Evolutionary conservation across 2,329 filamentous ascomycete genomes (phyloP).

Genomic region (Neopestalotiopsis sp.): DNA sequence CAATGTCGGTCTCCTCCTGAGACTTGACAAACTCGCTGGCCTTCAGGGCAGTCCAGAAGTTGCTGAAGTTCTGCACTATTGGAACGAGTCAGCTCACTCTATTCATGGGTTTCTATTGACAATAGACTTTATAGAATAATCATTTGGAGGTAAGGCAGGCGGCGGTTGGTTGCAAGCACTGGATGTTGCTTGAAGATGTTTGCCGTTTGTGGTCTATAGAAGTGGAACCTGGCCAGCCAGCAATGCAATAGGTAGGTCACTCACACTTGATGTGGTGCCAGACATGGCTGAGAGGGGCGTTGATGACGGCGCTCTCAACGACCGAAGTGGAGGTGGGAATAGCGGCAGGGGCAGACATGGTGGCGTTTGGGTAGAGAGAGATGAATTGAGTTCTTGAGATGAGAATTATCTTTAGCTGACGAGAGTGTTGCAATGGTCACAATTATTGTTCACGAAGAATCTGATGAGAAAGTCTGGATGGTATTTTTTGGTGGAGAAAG

Average conservation of each 20-base stretch:
- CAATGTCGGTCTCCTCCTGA: slow-evolving; percentile 68
- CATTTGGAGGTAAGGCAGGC: neutral
- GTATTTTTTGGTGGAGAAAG: neutral
- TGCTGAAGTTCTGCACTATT: slow-evolving; percentile 66
- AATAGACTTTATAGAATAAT: no score
- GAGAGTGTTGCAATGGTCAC: neutral
- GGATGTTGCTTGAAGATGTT: neutral
- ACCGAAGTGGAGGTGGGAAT: slow-evolving; percentile 73
- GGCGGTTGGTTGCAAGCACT: neutral
- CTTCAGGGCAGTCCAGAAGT: slow-evolving; percentile 69
- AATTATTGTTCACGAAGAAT: neutral
- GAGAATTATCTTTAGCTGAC: neutral
- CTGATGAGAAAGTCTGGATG: neutral
- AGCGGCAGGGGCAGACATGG: slow-evolving; percentile 37
- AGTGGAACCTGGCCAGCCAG: neutral
- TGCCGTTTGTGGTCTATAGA: neutral
- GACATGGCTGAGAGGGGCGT: slow-evolving; percentile 68
- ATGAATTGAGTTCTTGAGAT: neutral
- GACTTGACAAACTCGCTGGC: slow-evolving; percentile 69
- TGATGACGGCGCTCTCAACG: slow-evolving; percentile 71
- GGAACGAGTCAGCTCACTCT: neutral
- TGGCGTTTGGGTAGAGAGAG: slow-evolving; percentile 22
- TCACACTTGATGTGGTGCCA: slow-evolving; percentile 75
- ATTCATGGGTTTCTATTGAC: slow-evolving; percentile 3
- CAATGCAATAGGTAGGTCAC: slow-evolving; percentile 17